Conservation (phyloP, 2,329 filamentous ascomycete genomes). For the Arthrobotrys entomopaga region DNA sequence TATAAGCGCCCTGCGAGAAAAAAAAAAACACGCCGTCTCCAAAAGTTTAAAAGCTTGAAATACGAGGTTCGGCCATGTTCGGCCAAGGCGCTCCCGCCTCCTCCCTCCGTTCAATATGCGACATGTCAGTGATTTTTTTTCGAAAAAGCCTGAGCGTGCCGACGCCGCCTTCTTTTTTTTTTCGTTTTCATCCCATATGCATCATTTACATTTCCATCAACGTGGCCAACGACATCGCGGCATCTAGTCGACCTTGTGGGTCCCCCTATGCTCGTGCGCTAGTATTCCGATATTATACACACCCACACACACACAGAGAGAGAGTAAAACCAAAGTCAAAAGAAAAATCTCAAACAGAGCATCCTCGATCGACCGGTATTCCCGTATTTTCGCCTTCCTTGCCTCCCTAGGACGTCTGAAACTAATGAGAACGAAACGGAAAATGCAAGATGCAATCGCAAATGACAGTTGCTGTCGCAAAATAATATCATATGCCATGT, state of each 20-base stretch:
- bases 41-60: constrained; percentile 11
- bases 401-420: constrained; percentile 12
- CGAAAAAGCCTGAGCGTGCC: constrained; percentile 29
- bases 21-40: constrained; percentile 43
- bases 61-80: constrained; percentile 5
- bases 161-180: constrained; percentile 11
- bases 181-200: constrained; percentile 1
- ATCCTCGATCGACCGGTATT: constrained; percentile 34
- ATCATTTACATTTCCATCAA: background rate
- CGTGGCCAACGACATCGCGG: constrained; percentile 47
- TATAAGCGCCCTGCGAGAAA: constrained; percentile 42
- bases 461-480: too few relatives aligned
- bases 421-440: constrained; percentile 40
- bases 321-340: too few relatives aligned
- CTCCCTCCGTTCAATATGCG: constrained; percentile 7
- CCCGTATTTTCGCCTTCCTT: constrained; percentile 33
- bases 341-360: too few relatives aligned
- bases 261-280: constrained; percentile 39
- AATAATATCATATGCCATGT: too few relatives aligned
- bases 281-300: constrained; percentile 34
- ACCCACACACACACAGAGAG: too few relatives aligned
- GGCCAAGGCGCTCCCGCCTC: constrained; percentile 43
- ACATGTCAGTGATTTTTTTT: too few relatives aligned
- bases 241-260: constrained; percentile 41
- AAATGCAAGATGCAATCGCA: constrained; percentile 36